Conservation (phyloP, 139 green algal genomes). For the Prasinococcaceae sp. region DNA sequence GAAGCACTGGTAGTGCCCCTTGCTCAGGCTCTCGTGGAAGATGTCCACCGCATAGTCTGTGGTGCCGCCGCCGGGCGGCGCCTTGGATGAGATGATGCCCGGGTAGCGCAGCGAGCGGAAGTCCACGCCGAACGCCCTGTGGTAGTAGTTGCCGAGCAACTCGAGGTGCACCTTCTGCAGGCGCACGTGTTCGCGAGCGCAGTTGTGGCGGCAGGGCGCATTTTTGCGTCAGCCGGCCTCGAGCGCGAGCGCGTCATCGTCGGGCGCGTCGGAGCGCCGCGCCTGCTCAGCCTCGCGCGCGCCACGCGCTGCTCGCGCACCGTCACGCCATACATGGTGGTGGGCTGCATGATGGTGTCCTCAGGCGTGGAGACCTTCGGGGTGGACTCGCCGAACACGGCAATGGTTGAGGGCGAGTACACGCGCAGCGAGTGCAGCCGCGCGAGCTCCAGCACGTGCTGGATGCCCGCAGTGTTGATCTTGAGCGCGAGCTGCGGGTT, state of each 20-base stretch:
- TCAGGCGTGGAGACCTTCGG: conserved; percentile 38
- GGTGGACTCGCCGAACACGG: conserved; percentile 45
- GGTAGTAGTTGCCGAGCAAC: conserved; percentile 45
- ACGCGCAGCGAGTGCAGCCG: conserved; percentile 11
- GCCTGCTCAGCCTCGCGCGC: too few relatives aligned
- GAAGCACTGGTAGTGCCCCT: conserved; percentile 38
- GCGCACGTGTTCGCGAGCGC: not conserved
- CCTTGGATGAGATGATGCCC: conserved; percentile 41
- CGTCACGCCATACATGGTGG: conserved; percentile 59
- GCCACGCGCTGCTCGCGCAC: too few relatives aligned
- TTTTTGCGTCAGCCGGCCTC: not conserved
- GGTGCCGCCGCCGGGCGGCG: conserved; percentile 36
- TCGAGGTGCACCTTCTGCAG: conserved; percentile 33
- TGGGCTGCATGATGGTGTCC: conserved; percentile 36
- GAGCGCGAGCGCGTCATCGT: too few relatives aligned
- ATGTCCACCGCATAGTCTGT: conserved; percentile 63
- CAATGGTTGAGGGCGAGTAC: conserved; percentile 48
- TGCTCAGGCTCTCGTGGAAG: conserved; percentile 32
- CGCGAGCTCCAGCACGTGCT: conserved; percentile 30
- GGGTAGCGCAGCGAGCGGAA: conserved; percentile 48
- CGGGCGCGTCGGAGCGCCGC: too few relatives aligned
- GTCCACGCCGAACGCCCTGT: conserved; percentile 38
- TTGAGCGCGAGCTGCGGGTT: conserved; percentile 44
- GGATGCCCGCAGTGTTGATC: conserved; percentile 39
- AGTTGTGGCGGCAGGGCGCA: not conserved